Conservation (phyloP, 202 grass and related monocot genomes). For the Panicum virgatum region DNA sequence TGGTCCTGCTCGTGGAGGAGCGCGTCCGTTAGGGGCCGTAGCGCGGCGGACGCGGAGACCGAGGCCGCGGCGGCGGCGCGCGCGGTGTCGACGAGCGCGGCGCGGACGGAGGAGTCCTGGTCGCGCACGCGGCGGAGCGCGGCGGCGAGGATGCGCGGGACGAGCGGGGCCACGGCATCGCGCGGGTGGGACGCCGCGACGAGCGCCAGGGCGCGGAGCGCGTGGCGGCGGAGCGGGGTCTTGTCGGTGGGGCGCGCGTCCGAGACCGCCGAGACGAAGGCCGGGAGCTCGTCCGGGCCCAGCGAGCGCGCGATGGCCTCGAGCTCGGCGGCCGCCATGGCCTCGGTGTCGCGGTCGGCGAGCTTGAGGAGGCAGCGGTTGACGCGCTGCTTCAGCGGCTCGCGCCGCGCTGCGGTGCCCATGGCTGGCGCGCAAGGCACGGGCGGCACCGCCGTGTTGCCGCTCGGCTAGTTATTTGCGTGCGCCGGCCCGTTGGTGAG, state of each 20-base stretch:
- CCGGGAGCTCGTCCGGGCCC: conserved; percentile 55
- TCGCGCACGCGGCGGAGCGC: conserved; percentile 90
- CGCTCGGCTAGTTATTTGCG: conserved; percentile 27
- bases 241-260: conserved; percentile 91
- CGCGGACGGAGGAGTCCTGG: conserved; percentile 95
- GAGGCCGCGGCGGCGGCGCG: conserved; percentile 56
- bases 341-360: conserved; percentile 96
- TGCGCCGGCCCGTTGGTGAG: too few relatives aligned
- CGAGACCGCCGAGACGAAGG: conserved; percentile 85
- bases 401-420: conserved; percentile 51
- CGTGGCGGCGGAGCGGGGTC: conserved; percentile 88
- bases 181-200: conserved; percentile 59
- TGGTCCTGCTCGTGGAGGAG: conserved; percentile 98
- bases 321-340: conserved; percentile 88
- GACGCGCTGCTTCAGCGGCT: conserved; percentile 75
- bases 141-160: conserved; percentile 84
- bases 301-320: conserved; percentile 80
- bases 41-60: conserved; percentile 38
- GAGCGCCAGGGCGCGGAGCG: conserved; percentile 75
- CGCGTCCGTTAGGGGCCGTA: conserved; percentile 68
- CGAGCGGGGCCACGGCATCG: conserved; percentile 62
- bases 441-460: background rate
- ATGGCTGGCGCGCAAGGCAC: conserved; percentile 24
- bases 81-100: conserved; percentile 75
- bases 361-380: conserved; percentile 89